Percentiles rank a stretch among this genome's conserved stretches.
Conservation (phyloP, 441 rosid species). For the Euphorbia celastroides region DNA sequence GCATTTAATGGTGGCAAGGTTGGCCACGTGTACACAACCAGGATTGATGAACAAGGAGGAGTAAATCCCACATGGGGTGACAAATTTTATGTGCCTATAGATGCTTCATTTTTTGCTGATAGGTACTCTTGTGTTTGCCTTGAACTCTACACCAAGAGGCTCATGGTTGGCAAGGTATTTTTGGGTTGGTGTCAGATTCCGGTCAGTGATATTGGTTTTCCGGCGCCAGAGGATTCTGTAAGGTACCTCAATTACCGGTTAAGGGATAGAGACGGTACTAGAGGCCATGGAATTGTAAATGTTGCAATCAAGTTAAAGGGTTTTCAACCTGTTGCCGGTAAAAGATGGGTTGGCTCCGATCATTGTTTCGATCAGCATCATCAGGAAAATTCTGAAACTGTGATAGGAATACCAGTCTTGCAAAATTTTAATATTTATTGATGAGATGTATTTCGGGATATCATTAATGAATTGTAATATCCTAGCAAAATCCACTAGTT, state of each 20-base stretch:
- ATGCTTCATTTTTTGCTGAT: slow-evolving; percentile 28
- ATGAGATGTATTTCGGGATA: neutral
- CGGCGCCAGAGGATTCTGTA: slow-evolving; percentile 26
- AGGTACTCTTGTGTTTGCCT: slow-evolving; percentile 29
- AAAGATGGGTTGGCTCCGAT: neutral
- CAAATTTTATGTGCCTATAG: slow-evolving; percentile 38
- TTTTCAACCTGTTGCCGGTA: neutral
- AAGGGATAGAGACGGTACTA: slow-evolving; percentile 42
- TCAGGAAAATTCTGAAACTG: slow-evolving; percentile 29
- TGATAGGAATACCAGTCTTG: slow-evolving; percentile 35
- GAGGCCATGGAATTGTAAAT: slow-evolving; percentile 44
- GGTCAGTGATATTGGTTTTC: slow-evolving; percentile 31
- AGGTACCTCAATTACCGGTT: slow-evolving; percentile 47
- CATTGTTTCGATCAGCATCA: neutral
- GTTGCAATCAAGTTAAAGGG: slow-evolving; percentile 32
- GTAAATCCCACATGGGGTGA: slow-evolving; percentile 50
- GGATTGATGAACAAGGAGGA: slow-evolving; percentile 41
- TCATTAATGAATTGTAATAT: neutral
- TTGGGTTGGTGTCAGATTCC: slow-evolving; percentile 64
- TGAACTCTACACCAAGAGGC: slow-evolving; percentile 32
- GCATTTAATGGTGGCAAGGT: neutral
- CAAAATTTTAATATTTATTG: slow-evolving; percentile 1
- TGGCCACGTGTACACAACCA: slow-evolving; percentile 24
- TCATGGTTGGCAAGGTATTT: slow-evolving; percentile 25
- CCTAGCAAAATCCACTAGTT: neutral